These are phyloP conservation scores for Batrachochytrium dendrobatidis DNA, from an alignment of 371 early-diverging fungal species.

Conservation along the genomic window DNA sequence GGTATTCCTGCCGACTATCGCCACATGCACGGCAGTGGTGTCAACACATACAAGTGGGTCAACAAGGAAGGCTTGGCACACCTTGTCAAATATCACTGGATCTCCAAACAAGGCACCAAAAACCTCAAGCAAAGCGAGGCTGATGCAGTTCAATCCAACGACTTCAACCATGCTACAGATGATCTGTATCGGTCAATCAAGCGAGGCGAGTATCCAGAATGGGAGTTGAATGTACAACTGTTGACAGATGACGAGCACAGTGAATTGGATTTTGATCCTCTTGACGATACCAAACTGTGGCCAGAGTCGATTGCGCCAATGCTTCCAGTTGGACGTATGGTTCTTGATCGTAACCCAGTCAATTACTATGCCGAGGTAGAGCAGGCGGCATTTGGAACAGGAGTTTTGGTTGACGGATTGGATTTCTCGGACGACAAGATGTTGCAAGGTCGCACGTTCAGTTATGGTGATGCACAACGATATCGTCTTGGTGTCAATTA, in stretches of 20 bases:
- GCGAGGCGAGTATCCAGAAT: slow-evolving; percentile 62
- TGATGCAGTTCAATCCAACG: slow-evolving; percentile 44
- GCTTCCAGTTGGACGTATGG: slow-evolving; percentile 62
- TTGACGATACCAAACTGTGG: slow-evolving; percentile 79
- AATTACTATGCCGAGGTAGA: slow-evolving; percentile 79
- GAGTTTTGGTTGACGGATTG: slow-evolving; percentile 68
- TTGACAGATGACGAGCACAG: slow-evolving; percentile 59
- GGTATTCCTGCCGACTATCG: slow-evolving; percentile 37
- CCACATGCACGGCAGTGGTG: slow-evolving; percentile 22
- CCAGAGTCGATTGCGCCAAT: slow-evolving; percentile 62
- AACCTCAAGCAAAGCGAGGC: slow-evolving; percentile 62
- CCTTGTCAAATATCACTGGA: slow-evolving; percentile 84
- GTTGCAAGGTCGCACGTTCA: slow-evolving; percentile 71
- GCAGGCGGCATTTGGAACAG: slow-evolving; percentile 69
- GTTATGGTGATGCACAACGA: slow-evolving; percentile 70
- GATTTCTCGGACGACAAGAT: slow-evolving; percentile 62
- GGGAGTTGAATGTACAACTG: slow-evolving; percentile 69
- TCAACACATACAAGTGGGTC: slow-evolving; percentile 63
- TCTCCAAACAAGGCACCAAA: slow-evolving; percentile 73
- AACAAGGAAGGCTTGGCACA: slow-evolving; percentile 57
- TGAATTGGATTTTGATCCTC: slow-evolving; percentile 65
- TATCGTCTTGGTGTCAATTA: slow-evolving; percentile 70
- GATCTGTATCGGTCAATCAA: slow-evolving; percentile 72
- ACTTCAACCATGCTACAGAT: slow-evolving; percentile 69
- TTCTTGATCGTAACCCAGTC: slow-evolving; percentile 66